Evolutionary conservation across 148 eudicot species (phyloP).

Genomic region (Rhododendron henanense): DNA sequence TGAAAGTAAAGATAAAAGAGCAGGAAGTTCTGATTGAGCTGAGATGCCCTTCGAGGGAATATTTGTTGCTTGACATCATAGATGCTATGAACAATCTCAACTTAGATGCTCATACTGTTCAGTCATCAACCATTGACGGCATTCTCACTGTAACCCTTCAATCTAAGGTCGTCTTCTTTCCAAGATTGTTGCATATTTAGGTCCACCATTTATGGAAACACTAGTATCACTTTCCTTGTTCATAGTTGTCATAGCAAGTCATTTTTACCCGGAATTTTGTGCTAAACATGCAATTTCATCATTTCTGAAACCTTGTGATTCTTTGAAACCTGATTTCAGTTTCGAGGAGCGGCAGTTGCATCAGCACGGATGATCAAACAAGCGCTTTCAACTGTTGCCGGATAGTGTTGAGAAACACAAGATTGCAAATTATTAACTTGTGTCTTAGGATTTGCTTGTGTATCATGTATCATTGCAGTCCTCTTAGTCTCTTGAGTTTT

Average conservation of each 20-base stretch:
- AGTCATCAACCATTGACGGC: slow-evolving; percentile 45
- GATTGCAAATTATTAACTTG: background rate
- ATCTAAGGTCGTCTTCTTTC: slow-evolving; percentile 36
- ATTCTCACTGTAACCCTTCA: slow-evolving; percentile 37
- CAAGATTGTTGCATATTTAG: background rate
- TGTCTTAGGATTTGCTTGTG: background rate
- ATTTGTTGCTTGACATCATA: slow-evolving; percentile 42
- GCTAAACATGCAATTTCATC: background rate
- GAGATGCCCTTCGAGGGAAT: slow-evolving; percentile 46
- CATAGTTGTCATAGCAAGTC: background rate
- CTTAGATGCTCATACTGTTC: slow-evolving; percentile 46
- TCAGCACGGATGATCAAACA: slow-evolving; percentile 46
- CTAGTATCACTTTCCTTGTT: background rate
- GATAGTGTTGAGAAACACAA: slow-evolving; percentile 12
- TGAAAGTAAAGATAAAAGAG: slow-evolving; percentile 29
- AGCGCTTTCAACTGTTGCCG: slow-evolving; percentile 29
- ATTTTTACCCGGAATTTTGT: background rate
- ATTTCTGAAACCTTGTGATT: background rate
- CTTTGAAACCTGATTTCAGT: slow-evolving; percentile 23
- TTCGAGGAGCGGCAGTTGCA: slow-evolving; percentile 39
- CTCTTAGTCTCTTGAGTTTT: background rate
- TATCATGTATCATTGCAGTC: background rate
- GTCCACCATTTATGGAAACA: background rate
- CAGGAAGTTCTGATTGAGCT: slow-evolving; percentile 41
- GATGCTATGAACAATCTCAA: slow-evolving; percentile 36